Conservation (phyloP, 2,329 filamentous ascomycete genomes). For the Cyphellophora europaea region DNA sequence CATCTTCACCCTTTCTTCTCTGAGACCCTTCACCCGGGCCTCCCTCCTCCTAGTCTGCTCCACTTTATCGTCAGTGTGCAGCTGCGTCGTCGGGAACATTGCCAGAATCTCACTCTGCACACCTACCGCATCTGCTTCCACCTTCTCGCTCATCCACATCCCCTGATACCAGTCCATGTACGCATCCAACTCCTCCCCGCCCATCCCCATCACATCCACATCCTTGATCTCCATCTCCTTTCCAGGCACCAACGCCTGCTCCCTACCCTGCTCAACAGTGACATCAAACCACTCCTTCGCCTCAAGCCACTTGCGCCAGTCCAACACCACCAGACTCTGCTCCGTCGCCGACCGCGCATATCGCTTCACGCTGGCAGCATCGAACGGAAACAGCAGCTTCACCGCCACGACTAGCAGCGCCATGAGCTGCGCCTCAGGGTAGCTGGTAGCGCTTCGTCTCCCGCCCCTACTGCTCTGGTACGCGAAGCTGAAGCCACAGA, state of each 20-base stretch:
- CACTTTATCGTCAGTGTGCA: conserved; percentile 1
- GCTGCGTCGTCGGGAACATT: conserved; percentile 16
- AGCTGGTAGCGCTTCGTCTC: conserved; percentile 37
- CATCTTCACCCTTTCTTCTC: conserved; percentile 23
- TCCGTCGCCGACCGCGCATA: conserved; percentile 43
- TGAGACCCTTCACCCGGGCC: conserved; percentile 9
- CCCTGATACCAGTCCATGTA: conserved; percentile 73
- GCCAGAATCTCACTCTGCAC: conserved; percentile 21
- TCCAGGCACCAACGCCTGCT: conserved; percentile 22
- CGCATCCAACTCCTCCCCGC: conserved; percentile 54
- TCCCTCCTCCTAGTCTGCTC: conserved; percentile 8
- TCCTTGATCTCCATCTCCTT: conserved; percentile 50
- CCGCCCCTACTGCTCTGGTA: conserved; percentile 36
- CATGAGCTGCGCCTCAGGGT: conserved; percentile 68
- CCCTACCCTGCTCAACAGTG: background rate
- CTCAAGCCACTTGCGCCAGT: conserved; percentile 64
- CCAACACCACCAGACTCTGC: conserved; percentile 49
- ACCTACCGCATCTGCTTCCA: conserved; percentile 11
- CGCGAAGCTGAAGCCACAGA: conserved; percentile 46
- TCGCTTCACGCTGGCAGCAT: conserved; percentile 47
- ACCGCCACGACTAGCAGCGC: conserved; percentile 63
- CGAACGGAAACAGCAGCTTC: conserved; percentile 72
- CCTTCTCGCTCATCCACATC: conserved; percentile 46
- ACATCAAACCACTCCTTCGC: conserved; percentile 29
- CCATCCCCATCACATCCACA: conserved; percentile 54